Evolutionary conservation across 192 early-diverging fungal species (phyloP), one percentile per base, ranked within the genome.

Genomic region (Coemansia brasiliensis): DNA sequence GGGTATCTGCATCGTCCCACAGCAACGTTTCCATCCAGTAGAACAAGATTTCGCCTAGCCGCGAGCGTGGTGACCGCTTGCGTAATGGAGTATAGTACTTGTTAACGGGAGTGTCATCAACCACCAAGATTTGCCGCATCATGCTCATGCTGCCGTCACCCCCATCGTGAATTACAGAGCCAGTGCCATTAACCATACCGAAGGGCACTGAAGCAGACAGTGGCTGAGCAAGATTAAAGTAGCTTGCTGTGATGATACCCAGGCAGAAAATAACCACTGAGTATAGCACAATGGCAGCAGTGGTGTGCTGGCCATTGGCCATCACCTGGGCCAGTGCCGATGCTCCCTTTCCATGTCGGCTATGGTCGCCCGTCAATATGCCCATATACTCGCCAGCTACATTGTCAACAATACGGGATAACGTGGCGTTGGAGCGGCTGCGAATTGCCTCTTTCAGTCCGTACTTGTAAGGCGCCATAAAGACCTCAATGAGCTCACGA

Each of bases 1-100:
- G 69, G 7, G 64, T 39, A 35, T 69, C 65, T 1, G 56, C 45
- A 39, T 73, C 81, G 39, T 83, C 73, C 69, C 66, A 83, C 40
- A 83, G 67, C 49, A 83, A 70, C 25, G 81, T 77, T 60, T 83
- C 81, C 45, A 80, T 56, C 81, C 81, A 83, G 77, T 83, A 80
- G 61, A 83, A 77, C 40, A 83, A 35, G 43, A 74, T 67, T 37
- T 83, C 77, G 52, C 69, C 70, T 24, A 76, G 38, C 4, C 69
- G 67, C 43, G 77, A 72, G 55, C 81, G 81, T 10, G 76, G 59
- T 2, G 51, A 44, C 39, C 76, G 59, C 54, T 70, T 70, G 56
- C 72, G 72, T 35, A 75, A 50, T 17, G 77, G 60, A 16, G 72
- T 53, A 40, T 75, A 74, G 50, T 74, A 70, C 61, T 63, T 67